Evolutionary conservation across 1,284 basidiomycete genomes (phyloP), one percentile per base, ranked within the genome.

Genomic region (Heterobasidion parviporum): DNA sequence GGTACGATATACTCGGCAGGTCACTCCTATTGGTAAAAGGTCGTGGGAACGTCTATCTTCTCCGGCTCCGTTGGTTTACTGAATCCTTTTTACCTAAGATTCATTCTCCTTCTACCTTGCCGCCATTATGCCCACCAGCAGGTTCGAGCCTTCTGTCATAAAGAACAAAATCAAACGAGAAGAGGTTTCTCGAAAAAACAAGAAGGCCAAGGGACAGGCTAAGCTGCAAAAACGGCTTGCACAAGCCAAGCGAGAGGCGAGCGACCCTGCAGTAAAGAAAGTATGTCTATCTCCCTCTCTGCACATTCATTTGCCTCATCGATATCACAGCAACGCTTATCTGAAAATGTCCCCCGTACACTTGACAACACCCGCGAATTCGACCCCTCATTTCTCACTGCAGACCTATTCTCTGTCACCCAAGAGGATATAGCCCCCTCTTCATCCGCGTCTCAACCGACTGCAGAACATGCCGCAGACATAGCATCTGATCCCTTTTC

Each of bases 311-410:
- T 20, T 41, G 41, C n/a, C 46, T 54, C 18, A 41, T 33, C 6
- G 18, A 14, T 34, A 44, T 48, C 18, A 3, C 57, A 94, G 92
- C 87, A 85, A 82, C 83, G 94, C 58, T 72, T 92, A 43, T 79
- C 82, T 6, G 82, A 88, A 64, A 97, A 98, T 75, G 77, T 95
- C 18, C 93, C 96, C 0, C 80, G 83, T 45, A 99, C 96, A 0
- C 83, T 98, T 41, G 96, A 99, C 68, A 98, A 98, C 69, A 91
- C 87, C 53, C 85, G 95, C 59, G 86, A 94, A 69, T 92, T 83
- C 68, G 94, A 97, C 64, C 89, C 92, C 3, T 92, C 90, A 43
- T 87, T 88, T 65, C 74, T 92, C 54, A 90, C 85, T 20, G 83
- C 83, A 48, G 79, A 87, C 66, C 87, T 88, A 18, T 66, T 73